phyloP scores from a whole-genome alignment of 345 rosid genomes.

The Linum usitatissimum region DNA sequence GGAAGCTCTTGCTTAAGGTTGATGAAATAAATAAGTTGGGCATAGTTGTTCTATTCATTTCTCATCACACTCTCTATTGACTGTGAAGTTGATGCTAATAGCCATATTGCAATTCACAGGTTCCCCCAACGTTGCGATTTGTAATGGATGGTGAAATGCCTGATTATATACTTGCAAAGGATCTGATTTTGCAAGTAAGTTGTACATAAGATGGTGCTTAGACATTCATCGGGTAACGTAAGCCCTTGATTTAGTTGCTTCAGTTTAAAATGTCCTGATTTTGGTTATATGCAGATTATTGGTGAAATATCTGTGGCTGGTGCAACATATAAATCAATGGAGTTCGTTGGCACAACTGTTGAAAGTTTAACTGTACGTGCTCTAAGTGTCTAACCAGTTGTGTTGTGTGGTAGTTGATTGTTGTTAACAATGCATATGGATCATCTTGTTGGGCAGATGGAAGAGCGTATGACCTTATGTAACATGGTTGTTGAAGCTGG shows the following conservation, averaged over 20 bases:
- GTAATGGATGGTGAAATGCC: constrained; percentile 99
- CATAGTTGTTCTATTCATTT: not conserved
- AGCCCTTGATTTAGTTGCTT: not conserved
- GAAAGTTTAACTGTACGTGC: constrained; percentile 71
- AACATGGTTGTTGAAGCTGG: constrained; percentile 99
- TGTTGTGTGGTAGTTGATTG: not conserved
- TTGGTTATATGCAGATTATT: constrained; percentile 49
- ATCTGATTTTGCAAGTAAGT: constrained; percentile 92
- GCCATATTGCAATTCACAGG: constrained; percentile 31
- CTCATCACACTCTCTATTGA: not conserved
- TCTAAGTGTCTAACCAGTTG: not conserved
- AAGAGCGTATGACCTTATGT: constrained; percentile 98
- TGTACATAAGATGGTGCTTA: not conserved
- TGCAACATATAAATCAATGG: constrained; percentile 96
- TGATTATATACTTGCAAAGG: constrained; percentile 77
- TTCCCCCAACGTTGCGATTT: constrained; percentile 89
- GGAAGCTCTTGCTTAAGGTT: constrained; percentile 93
- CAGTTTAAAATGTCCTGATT: not conserved
- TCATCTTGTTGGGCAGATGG: constrained; percentile 52
- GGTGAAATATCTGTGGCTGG: constrained; percentile 98
- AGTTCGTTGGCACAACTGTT: constrained; percentile 80
- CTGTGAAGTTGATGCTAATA: not conserved
- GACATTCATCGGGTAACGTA: not conserved
- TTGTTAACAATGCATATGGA: not conserved
- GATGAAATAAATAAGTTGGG: constrained; percentile 1